Percentiles rank a stretch among this genome's conserved stretches.
Evolutionary conservation across 768 basidiomycete species (phyloP).

Genomic region (Gymnopilus junonius): DNA sequence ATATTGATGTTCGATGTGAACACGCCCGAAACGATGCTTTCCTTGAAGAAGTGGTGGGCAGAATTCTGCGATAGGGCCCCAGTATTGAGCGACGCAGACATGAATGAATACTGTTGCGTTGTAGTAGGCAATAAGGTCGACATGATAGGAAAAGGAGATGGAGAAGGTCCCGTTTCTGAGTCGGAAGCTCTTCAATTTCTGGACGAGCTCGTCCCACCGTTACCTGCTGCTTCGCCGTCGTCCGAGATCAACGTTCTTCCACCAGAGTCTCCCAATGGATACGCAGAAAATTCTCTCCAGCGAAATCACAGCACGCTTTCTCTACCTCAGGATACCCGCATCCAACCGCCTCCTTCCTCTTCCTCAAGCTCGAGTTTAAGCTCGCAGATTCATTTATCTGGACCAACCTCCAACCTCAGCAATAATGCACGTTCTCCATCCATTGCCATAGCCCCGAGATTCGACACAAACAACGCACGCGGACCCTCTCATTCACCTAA

Average conservation of each 20-base stretch:
- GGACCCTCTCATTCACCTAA: slow-evolving; percentile 31
- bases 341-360: background rate
- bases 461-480: slow-evolving; percentile 12
- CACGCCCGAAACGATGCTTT: slow-evolving; percentile 58
- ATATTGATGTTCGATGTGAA: slow-evolving; percentile 85
- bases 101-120: slow-evolving; percentile 69
- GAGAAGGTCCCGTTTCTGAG: slow-evolving; percentile 32
- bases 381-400: slow-evolving; percentile 1
- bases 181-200: slow-evolving; percentile 58
- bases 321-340: background rate
- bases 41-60: slow-evolving; percentile 76
- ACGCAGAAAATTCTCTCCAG: slow-evolving; percentile 8
- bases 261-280: slow-evolving; percentile 6
- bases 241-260: slow-evolving; percentile 15
- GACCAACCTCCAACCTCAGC: background rate
- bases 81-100: slow-evolving; percentile 58
- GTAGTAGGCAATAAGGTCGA: slow-evolving; percentile 86
- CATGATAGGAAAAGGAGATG: slow-evolving; percentile 34
- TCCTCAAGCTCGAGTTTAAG: background rate
- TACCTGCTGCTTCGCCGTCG: background rate
- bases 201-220: slow-evolving; percentile 57
- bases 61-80: slow-evolving; percentile 75
- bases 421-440: slow-evolving; percentile 30
- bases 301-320: background rate
- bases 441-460: slow-evolving; percentile 28